A percentile compares a stretch with the other conserved stretches of the same genome.
phyloP scores from a whole-genome alignment of 2,329 filamentous ascomycete species.

The Penicillium sclerotigenum region DNA sequence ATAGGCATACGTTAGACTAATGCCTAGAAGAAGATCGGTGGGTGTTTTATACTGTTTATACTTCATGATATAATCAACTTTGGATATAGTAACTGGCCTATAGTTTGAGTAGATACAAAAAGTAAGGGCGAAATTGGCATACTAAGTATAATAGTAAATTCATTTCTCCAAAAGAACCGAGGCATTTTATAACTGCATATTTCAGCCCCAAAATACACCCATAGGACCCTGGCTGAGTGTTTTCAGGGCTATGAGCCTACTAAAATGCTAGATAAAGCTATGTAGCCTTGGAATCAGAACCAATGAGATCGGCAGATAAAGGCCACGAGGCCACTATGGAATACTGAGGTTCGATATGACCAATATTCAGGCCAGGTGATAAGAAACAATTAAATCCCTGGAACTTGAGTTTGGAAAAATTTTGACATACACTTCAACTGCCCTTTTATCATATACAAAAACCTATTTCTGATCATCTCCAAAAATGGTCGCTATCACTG shows the following conservation, averaged over 20 bases:
- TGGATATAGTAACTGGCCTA: not conserved
- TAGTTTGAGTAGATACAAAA: not conserved
- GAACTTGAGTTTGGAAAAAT: not conserved
- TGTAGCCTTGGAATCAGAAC: not conserved
- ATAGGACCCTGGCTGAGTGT: not conserved
- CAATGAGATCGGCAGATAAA: slow-evolving; percentile 3
- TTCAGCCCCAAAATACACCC: not conserved
- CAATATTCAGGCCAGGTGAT: not conserved
- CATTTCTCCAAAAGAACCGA: not conserved
- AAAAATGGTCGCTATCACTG: not conserved
- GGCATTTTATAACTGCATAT: not conserved
- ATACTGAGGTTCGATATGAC: not conserved
- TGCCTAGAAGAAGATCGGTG: not conserved
- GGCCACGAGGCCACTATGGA: not conserved
- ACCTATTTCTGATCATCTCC: not conserved
- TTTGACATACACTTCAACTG: not conserved
- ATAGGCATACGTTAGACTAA: not conserved
- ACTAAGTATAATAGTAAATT: not conserved
- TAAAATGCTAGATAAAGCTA: not conserved
- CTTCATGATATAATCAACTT: not conserved
- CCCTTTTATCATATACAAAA: not conserved
- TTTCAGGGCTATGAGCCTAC: not conserved
- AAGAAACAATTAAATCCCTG: not conserved
- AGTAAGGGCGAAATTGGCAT: not conserved
- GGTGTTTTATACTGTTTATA: not conserved